These are phyloP conservation scores for Aspergillus bertholletiae DNA, from an alignment of 495 filamentous ascomycete species.

Conservation along the genomic window DNA sequence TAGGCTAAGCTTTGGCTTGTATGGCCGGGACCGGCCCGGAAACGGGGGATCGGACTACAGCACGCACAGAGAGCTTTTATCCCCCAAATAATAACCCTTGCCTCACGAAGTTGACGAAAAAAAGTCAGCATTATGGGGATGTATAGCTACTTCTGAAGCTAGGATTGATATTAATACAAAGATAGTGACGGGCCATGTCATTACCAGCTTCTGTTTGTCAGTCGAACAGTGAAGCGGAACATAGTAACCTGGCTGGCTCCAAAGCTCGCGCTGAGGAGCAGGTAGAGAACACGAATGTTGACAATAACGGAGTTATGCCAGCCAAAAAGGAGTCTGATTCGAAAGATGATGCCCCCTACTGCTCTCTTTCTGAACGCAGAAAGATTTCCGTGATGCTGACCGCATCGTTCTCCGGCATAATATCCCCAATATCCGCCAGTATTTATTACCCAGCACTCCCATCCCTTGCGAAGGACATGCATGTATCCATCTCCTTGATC, in stretches of 20 bases:
- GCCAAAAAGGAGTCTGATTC: background rate
- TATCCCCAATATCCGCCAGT: conserved; percentile 41
- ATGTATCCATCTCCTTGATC: conserved; percentile 35
- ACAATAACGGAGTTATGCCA: background rate
- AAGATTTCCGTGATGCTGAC: conserved; percentile 25
- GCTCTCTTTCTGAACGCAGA: conserved; percentile 20
- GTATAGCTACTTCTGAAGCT: too few relatives aligned
- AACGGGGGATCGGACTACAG: conserved; percentile 1
- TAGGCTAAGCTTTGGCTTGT: background rate
- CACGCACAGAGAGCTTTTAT: too few relatives aligned
- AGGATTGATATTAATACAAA: too few relatives aligned
- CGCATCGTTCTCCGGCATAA: background rate
- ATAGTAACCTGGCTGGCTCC: background rate
- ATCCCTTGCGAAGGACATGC: conserved; percentile 29
- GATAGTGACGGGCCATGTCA: too few relatives aligned
- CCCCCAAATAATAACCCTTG: too few relatives aligned
- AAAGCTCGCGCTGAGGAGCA: background rate
- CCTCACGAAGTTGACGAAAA: too few relatives aligned
- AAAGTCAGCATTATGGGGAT: too few relatives aligned
- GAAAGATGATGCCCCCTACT: conserved; percentile 18
- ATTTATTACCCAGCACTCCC: conserved; percentile 45
- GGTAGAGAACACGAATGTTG: background rate
- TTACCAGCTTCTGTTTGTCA: too few relatives aligned
- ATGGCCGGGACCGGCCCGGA: conserved; percentile 12
- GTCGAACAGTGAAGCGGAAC: too few relatives aligned